Base-by-base conservation (phyloP, 148 eudicot genomes). In the Beta vulgaris region DNA sequence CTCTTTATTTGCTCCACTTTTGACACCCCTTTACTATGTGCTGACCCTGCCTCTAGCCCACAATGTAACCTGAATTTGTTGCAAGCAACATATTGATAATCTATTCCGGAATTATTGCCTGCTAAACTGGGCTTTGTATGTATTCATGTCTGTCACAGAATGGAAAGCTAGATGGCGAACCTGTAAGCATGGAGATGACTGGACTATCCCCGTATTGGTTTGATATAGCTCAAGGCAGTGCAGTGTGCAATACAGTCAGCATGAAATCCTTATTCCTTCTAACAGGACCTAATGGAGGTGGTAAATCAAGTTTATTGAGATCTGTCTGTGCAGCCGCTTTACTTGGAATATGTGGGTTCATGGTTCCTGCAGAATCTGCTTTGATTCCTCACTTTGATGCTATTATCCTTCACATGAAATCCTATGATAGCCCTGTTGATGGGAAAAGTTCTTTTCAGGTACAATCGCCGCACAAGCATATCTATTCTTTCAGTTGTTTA, bases 361-460 rank as follows among this genome's bases (percentile, higher is more conserved):
- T 95, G 98, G 96, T 95, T 59, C 98, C 97, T 69, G 98, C 96
- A 31, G 93, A 88, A 71, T 91, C 96, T 63, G 97, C 98, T 59
- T 77, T 74, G 44, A 90, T 92, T 72, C 98, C 97, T 74, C 93
- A 91, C 85, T 92, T 92, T 72, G 98, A 95, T 78, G 88, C 97
- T 51, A 84, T 95, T 58, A 87, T 85, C 89, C 90, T 95, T 72
- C 98, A 95, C 85, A 87, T 95, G 96, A 95, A 92, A 82, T 90
- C 98, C 74, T 92, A 95, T 78, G 98, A 95, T 77, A 95, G 98
- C 84, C 98, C 98, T 81, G 88, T 88, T 61, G 98, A 95, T 87
- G 97, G 97, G 65, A 95, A 95, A 82, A 95, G 98, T 81, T 95
- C 97, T 59, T 95, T 95, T 83, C 98, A 95, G 97, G 98, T 94